Base-by-base conservation (phyloP, 805 yeast genomes). In the Candida railenensis region DNA sequence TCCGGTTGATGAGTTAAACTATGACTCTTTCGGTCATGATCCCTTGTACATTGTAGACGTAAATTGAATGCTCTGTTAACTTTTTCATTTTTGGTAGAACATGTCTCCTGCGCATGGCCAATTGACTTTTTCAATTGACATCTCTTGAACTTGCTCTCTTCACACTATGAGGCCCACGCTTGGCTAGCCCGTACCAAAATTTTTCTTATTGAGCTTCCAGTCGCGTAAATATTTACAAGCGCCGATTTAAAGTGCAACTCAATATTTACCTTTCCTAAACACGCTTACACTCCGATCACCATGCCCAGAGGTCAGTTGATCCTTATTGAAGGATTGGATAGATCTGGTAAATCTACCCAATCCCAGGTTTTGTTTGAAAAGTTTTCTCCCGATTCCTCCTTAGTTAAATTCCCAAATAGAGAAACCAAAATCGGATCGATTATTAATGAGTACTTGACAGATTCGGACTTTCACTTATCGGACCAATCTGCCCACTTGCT, bases 341-440 rank as follows among this genome's bases (percentile, higher is more conserved):
- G 99, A 42, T 85, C 97, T 0, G 99, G 99, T 0, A 94, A 94
- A 58, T 81, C 96, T 2, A 90, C 97, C 0, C 99, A 94, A 61
- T 71, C 72, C 1, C 58, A 67, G 3, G 76, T 76, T 3, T 60
- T 72, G 3, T 45, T 56, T 1, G 42, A 44, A 11, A 44, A 48
- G 25, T 53, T 67, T 3, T 43, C 46, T 1, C 30, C 30, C 11
- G 42, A 48, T 37, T 44, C 47, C 14, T 22, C 53, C 8, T 65
- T 87, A 32, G 57, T 87, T 50, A 91, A 89, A 62, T 91, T 94
- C 54, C 99, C 99, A 12, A 92, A 91, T 43, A 74, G 99, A 49
- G 71, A 87, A 0, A 94, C 98, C 0, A 75, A 77, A 9, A 85
- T 89, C 37, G 99, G 99, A 2, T 59, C 75, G 48, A 66, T 90